Conservation (phyloP, 192 early-diverging fungal species). For the Coemansia sp. region DNA sequence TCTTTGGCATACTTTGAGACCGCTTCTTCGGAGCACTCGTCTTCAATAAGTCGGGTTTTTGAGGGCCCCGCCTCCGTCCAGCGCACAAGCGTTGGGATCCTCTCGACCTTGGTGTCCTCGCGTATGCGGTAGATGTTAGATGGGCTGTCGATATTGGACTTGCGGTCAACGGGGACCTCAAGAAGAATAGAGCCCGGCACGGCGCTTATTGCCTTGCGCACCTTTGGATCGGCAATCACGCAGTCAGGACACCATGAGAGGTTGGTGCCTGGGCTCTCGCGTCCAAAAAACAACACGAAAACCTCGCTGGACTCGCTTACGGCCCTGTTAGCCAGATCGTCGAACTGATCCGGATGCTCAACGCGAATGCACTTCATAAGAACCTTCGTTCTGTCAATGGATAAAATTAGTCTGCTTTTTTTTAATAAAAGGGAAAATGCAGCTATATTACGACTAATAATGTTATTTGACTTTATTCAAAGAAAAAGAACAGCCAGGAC, state of each 20-base stretch:
- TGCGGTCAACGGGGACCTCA: constrained; percentile 47
- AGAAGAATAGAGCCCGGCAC: constrained; percentile 29
- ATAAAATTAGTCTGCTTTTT: not conserved
- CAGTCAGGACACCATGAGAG: constrained; percentile 49
- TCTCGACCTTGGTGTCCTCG: constrained; percentile 22
- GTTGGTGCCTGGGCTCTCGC: constrained; percentile 25
- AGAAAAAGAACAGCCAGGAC: not conserved
- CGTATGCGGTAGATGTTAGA: constrained; percentile 32
- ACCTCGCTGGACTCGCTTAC: constrained; percentile 15
- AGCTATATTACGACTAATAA: too few species aligned
- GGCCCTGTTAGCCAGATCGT: constrained; percentile 10
- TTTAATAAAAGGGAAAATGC: not conserved
- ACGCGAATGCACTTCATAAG: constrained; percentile 45
- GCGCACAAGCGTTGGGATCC: constrained; percentile 41
- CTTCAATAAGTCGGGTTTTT: constrained; percentile 30
- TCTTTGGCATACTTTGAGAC: constrained; percentile 24
- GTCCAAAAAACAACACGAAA: constrained; percentile 52
- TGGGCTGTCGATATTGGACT: constrained; percentile 18
- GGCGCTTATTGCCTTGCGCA: constrained; percentile 29
- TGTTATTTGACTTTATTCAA: not conserved
- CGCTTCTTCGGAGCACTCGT: constrained; percentile 25
- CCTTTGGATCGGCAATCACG: constrained; percentile 46
- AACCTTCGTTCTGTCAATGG: too few species aligned
- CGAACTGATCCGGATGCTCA: constrained; percentile 26
- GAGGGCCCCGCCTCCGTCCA: constrained; percentile 30